Evolutionary conservation across 163 green algal species (phyloP), one percentile per base, ranked within the genome.

Genomic region (Volvox carteri): DNA sequence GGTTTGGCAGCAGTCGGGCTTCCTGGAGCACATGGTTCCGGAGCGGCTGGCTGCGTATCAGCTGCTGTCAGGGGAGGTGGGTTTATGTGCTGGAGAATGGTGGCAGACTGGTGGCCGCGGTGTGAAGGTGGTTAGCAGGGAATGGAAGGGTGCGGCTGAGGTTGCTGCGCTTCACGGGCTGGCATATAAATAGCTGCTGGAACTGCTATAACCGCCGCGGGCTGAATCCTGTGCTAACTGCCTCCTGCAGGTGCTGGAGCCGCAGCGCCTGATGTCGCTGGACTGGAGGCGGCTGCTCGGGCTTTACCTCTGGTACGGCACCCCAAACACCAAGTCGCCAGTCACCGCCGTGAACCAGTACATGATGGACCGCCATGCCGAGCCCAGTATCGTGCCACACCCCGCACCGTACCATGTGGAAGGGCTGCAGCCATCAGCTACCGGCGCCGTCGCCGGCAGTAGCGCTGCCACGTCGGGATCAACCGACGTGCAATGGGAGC

Each of bases 241-340:
- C n/a, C n/a, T n/a, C n/a, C n/a, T n/a, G 7, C 85, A 92, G 78
- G 84, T 94, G 58, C 58, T 92, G 35, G 92, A 94, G 39, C 84
- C 90, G 21, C 73, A 88, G 41, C 60, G 86, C 21, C 87, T 81
- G 7, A 56, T 95, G 74, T 12, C 74, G 7, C 86, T 97, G 7
- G 95, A 97, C 83, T 99, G 97, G 97, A 93, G 96, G 25, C 92
- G 94, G 30, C 93, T 94, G 37, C 90, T 99, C 25, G 97, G 95
- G 1, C 65, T 98, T 65, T 86, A 96, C 62, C 90, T 99, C 11
- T 99, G 97, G 97, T 89, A 89, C 37, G 84, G 54, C 54, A 76
- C 72, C 18, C 54, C 72, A 28, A 41, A 28, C 30, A 84, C 72
- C 7, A 33, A 37, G 0, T 84, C 72, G 1, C 72, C 72, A 16